Base-by-base conservation (phyloP, 2,329 filamentous ascomycete genomes). In the Fusarium phyllophilum region DNA sequence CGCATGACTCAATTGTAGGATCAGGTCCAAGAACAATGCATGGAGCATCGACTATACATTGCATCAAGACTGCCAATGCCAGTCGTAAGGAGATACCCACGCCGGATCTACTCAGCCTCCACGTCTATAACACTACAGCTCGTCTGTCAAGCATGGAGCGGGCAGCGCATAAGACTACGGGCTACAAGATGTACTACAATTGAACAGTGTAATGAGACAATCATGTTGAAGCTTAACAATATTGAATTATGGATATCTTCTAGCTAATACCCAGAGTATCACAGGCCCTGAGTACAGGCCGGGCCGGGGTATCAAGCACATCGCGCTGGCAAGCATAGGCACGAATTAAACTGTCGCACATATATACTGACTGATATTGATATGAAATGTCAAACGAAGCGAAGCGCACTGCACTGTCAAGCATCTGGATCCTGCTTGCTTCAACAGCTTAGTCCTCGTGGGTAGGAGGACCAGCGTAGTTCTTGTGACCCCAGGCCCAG, bases 391-490 rank as follows among this genome's bases (percentile, higher is more conserved):
- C 31, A 26, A 46, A 56, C 44, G 31, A 64, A 68, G 57, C 51
- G 31, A 64, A 68, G 57, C 46, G 63, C 64, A 74, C 59, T 60
- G 62, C 64, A 74, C 59, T 60, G 62, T 62, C 55, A 71, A 68
- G 58, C 65, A 68, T 64, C 51, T 45, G 59, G 45, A 65, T 46
- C 55, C 46, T 61, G 45, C 51, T 39, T 45, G 44, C 33, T 57
- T 44, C 26, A 44, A 39, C 45, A 38, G 29, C 41, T 75, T 80
- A 79, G 10, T 82, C 80, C 62, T 82, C 82, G 64, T 84, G 78
- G 44, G 84, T 86, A 7, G 59, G 63, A 29, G 59, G 63, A 13
- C 63, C 63, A 22, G 48, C 22, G n/a, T 70, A 69, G 46, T 70
- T 67, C n/a, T 69, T 62, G 12, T 69, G 52, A 20, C 67, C 65